These are phyloP conservation scores for Eucalyptus melliodora DNA, from an alignment of 345 rosid species.

Conservation along the genomic window DNA sequence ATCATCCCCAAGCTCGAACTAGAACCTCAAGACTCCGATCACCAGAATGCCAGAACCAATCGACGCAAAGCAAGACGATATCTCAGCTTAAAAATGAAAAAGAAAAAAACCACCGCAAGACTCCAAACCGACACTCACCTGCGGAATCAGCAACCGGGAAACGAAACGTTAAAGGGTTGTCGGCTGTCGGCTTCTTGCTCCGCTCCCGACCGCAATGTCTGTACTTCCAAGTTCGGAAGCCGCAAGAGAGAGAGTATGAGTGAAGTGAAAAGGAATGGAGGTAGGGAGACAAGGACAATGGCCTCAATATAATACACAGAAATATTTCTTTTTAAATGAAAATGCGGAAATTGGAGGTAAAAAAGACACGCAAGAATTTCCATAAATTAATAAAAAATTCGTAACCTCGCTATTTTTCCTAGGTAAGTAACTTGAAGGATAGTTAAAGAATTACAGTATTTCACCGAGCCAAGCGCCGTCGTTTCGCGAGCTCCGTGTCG, in stretches of 20 bases:
- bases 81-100: not conserved
- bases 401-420: not conserved
- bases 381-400: not conserved
- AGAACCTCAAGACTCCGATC: not conserved
- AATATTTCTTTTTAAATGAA: not conserved
- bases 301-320: not conserved
- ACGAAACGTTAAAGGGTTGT: not conserved
- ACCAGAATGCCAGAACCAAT: not conserved
- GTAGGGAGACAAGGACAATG: not conserved
- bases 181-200: not conserved
- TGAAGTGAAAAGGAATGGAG: not conserved
- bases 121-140: not conserved
- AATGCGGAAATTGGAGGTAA: not conserved
- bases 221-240: not conserved
- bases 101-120: not conserved
- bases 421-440: not conserved
- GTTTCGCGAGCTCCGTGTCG: not conserved
- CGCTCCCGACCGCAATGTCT: not conserved
- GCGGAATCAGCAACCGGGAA: not conserved
- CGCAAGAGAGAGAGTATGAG: not conserved
- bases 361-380: not conserved
- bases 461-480: not conserved
- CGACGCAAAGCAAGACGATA: not conserved
- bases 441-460: not conserved
- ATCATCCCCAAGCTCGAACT: not conserved